These are phyloP conservation scores for Paramecium primaurelia DNA, from an alignment of 73 alveolate genomes.

Conservation along the genomic window DNA sequence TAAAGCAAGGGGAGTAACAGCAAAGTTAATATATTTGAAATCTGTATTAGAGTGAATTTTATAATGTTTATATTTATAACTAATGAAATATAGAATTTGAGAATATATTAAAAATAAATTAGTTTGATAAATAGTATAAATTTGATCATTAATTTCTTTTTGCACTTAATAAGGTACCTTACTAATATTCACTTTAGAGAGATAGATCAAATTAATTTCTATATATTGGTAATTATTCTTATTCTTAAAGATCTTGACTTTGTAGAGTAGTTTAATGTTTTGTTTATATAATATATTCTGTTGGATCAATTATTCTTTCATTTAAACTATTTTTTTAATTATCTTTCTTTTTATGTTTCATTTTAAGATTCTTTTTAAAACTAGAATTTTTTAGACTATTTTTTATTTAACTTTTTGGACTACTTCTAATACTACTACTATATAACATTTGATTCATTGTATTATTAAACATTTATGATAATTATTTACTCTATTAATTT, in stretches of 20 bases:
- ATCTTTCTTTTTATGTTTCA: not conserved
- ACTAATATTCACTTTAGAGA: not conserved
- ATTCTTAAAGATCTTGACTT: not conserved
- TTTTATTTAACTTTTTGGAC: not conserved
- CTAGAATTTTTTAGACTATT: not conserved
- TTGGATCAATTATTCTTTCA: not conserved
- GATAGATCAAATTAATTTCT: not conserved
- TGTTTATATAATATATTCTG: not conserved
- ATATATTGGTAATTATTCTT: not conserved
- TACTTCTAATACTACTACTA: not conserved
- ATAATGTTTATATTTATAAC: not conserved
- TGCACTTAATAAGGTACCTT: not conserved
- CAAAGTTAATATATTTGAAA: not conserved
- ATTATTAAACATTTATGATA: not conserved
- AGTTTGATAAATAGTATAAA: not conserved
- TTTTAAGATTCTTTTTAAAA: not conserved
- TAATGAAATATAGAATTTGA: not conserved
- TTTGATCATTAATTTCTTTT: not conserved
- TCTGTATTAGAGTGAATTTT: not conserved
- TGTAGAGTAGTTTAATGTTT: not conserved
- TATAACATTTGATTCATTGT: not conserved
- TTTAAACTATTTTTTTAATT: not conserved
- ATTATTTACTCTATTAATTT: not conserved
- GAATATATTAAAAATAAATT: not conserved
- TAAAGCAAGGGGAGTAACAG: slow-evolving; percentile 22